phyloP scores from a whole-genome alignment of 768 basidiomycete species.

The Amanita molliuscula region DNA sequence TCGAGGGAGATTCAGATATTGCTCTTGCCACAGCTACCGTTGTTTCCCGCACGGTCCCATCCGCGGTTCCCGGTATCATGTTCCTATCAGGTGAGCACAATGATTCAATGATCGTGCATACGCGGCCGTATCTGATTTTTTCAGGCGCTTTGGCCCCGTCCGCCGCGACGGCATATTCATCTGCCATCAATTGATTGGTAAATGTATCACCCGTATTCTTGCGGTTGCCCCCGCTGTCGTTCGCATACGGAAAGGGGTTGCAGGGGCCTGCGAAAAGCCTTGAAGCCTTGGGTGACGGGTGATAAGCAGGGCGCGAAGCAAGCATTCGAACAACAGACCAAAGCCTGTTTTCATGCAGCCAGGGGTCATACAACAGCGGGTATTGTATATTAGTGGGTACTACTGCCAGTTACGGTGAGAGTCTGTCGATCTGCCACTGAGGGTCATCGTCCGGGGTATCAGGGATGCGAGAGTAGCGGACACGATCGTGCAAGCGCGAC shows the following conservation, averaged over 20 bases:
- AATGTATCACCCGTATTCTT: constrained; percentile 26
- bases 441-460: constrained; percentile 36
- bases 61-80: constrained; percentile 36
- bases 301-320: constrained; percentile 29
- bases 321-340: constrained; percentile 31
- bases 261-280: constrained; percentile 42
- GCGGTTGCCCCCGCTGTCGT: constrained; percentile 32
- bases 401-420: constrained; percentile 48
- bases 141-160: constrained; percentile 33
- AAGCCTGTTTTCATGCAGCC: constrained; percentile 31
- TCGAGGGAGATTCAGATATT: constrained; percentile 28
- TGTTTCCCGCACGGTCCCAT: constrained; percentile 33
- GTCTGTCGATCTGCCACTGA: constrained; percentile 69
- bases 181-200: constrained; percentile 28
- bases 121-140: neutral
- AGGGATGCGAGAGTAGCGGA: constrained; percentile 57
- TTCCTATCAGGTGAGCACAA: constrained; percentile 34
- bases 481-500: constrained; percentile 87
- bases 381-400: constrained; percentile 8
- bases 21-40: constrained; percentile 35
- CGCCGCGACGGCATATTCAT: constrained; percentile 30
- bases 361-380: constrained; percentile 11
- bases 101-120: neutral
- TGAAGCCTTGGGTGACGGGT: constrained; percentile 34
- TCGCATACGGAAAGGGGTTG: constrained; percentile 40